These are phyloP conservation scores for Elymus sibiricus DNA, from an alignment of 176 grass and related monocot species.

Conservation along the genomic window DNA sequence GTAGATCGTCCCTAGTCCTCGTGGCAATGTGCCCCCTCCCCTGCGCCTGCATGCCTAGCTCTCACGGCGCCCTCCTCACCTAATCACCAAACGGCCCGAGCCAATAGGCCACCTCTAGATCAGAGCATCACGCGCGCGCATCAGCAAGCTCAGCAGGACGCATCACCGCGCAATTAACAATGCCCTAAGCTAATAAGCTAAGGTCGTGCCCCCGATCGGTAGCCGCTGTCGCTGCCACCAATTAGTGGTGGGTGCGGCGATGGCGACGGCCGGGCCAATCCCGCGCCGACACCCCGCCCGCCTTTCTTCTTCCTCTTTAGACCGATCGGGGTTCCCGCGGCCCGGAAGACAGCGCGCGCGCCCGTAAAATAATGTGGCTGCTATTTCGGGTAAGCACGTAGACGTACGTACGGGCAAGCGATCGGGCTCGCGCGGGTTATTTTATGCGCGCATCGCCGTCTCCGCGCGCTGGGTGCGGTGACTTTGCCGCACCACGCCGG, in stretches of 20 bases:
- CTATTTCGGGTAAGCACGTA: constrained; percentile 42
- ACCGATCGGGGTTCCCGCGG: not conserved
- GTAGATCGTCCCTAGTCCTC: not conserved
- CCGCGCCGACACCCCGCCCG: not conserved
- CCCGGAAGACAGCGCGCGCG: not conserved
- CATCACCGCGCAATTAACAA: constrained; percentile 7
- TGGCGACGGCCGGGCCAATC: not conserved
- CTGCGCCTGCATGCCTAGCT: not conserved
- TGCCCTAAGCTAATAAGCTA: not conserved
- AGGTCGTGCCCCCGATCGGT: not conserved
- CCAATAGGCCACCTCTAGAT: not conserved
- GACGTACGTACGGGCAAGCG: constrained; percentile 18
- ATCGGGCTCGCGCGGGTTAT: not conserved
- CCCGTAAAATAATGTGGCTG: constrained; percentile 15
- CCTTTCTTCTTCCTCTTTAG: not conserved
- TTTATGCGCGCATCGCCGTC: constrained; percentile 45
- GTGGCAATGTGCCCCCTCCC: not conserved
- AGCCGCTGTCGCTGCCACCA: constrained; percentile 20
- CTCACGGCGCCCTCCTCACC: not conserved
- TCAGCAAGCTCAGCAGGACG: constrained; percentile 12
- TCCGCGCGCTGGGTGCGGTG: constrained; percentile 28
- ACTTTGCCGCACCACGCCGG: constrained; percentile 42
- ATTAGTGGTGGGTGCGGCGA: not conserved
- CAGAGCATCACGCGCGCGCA: not conserved
- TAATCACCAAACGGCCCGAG: not conserved